Conservation (phyloP, 768 basidiomycete genomes). For the Russula abietina region DNA sequence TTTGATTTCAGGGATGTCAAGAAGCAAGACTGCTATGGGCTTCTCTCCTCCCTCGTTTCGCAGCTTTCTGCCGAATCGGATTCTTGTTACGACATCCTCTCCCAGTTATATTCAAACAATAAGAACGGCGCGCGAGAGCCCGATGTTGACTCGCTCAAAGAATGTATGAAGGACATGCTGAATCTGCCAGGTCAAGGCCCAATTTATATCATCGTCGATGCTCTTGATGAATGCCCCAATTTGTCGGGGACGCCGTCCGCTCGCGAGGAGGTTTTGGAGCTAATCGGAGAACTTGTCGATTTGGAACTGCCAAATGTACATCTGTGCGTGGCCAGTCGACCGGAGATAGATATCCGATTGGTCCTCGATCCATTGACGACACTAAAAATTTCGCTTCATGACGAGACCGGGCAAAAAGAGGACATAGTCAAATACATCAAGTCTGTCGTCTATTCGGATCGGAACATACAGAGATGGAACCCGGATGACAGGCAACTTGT, state of each 20-base stretch:
- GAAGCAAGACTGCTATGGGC: not conserved
- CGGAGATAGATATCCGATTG: not conserved
- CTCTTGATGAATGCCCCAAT: not conserved
- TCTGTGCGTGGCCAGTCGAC: not conserved
- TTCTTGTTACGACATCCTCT: not conserved
- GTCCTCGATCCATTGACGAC: not conserved
- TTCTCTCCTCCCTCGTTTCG: not conserved
- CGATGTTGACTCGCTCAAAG: not conserved
- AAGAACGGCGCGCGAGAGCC: not conserved
- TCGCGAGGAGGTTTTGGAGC: not conserved
- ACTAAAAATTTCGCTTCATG: not conserved
- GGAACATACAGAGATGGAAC: not conserved
- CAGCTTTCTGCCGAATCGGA: not conserved
- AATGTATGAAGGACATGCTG: not conserved
- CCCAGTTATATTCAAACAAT: not conserved
- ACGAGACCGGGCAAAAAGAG: not conserved
- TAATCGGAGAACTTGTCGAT: not conserved
- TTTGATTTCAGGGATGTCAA: not conserved
- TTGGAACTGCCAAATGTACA: not conserved
- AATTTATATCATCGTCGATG: not conserved
- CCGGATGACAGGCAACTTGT: not conserved
- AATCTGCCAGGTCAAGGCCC: not conserved
- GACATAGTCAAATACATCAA: not conserved
- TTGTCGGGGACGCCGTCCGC: not conserved
- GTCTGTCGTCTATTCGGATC: not conserved